phyloP scores from a whole-genome alignment of 1,284 basidiomycete genomes.

The Phylloboletellus chloephorus region DNA sequence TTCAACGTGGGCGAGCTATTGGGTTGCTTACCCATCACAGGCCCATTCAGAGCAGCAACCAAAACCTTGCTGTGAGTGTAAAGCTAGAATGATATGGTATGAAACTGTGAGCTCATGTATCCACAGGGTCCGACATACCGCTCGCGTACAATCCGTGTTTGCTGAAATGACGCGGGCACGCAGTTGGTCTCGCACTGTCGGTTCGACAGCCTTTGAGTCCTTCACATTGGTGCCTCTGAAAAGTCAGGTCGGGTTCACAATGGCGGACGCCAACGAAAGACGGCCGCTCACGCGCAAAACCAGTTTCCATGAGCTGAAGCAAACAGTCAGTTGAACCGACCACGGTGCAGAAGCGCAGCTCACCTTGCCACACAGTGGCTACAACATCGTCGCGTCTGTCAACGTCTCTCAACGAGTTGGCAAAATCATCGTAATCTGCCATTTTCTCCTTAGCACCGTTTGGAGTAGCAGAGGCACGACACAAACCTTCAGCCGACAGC shows the following conservation, averaged over 20 bases:
- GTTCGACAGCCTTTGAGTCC: slow-evolving; percentile 7
- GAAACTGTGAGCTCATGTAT: background rate
- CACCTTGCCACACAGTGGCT: slow-evolving; percentile 64
- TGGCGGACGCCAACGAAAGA: background rate
- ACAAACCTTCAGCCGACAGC: slow-evolving; percentile 49
- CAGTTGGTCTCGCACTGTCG: slow-evolving; percentile 42
- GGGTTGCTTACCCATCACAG: slow-evolving; percentile 53
- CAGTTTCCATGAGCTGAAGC: slow-evolving; percentile 55
- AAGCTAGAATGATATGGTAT: slow-evolving; percentile 36
- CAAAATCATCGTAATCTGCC: slow-evolving; percentile 59
- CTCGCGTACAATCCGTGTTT: slow-evolving; percentile 57
- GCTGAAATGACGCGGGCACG: slow-evolving; percentile 40
- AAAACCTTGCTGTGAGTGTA: slow-evolving; percentile 61
- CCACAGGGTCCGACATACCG: slow-evolving; percentile 38
- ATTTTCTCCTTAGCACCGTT: background rate
- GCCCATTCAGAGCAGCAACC: slow-evolving; percentile 65
- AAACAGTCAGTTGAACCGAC: slow-evolving; percentile 1
- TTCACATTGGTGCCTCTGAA: slow-evolving; percentile 54
- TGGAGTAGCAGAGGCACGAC: background rate
- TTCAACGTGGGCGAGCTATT: background rate
- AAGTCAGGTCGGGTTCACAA: background rate
- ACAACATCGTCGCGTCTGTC: slow-evolving; percentile 58
- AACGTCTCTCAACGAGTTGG: slow-evolving; percentile 50
- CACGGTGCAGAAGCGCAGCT: slow-evolving; percentile 9
- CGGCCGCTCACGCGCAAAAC: slow-evolving; percentile 60